phyloP scores from a whole-genome alignment of 345 rosid species.

The Geranium brycei region DNA sequence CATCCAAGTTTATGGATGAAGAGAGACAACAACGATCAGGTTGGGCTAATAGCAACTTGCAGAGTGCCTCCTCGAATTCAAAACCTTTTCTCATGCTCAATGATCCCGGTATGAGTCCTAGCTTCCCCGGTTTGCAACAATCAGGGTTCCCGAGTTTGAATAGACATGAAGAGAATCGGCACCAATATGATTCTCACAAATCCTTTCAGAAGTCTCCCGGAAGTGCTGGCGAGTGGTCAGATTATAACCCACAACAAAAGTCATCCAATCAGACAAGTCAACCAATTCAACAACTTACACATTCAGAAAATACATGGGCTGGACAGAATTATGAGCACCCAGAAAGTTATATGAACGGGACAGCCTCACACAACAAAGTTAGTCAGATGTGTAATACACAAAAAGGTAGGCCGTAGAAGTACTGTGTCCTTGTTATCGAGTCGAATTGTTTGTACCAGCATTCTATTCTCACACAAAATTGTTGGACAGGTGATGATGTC shows the following conservation, averaged over 20 bases:
- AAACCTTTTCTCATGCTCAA: conserved; percentile 19
- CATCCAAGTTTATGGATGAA: conserved; percentile 16
- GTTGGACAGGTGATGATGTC: conserved; percentile 1
- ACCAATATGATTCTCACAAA: conserved; percentile 22
- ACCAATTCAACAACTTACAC: conserved; percentile 22
- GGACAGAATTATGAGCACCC: conserved; percentile 24
- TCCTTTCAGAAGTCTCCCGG: conserved; percentile 26
- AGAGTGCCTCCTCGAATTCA: conserved; percentile 22
- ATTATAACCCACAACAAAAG: conserved; percentile 27
- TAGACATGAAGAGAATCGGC: conserved; percentile 22
- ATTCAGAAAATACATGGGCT: conserved; percentile 22
- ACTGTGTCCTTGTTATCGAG: neutral
- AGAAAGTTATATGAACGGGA: conserved; percentile 5
- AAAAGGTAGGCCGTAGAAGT: conserved; percentile 3
- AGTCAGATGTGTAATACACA: neutral
- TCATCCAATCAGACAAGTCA: conserved; percentile 17
- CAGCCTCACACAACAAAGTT: neutral
- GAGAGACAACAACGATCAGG: conserved; percentile 30
- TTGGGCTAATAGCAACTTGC: conserved; percentile 39
- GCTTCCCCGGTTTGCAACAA: conserved; percentile 43
- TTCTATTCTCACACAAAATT: neutral
- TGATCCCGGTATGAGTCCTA: conserved; percentile 20
- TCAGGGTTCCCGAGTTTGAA: conserved; percentile 21
- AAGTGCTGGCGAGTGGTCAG: conserved; percentile 26
- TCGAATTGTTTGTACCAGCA: neutral